These are phyloP conservation scores for Penicillium sp. DNA, from an alignment of 2,329 filamentous ascomycete genomes.

Conservation along the genomic window DNA sequence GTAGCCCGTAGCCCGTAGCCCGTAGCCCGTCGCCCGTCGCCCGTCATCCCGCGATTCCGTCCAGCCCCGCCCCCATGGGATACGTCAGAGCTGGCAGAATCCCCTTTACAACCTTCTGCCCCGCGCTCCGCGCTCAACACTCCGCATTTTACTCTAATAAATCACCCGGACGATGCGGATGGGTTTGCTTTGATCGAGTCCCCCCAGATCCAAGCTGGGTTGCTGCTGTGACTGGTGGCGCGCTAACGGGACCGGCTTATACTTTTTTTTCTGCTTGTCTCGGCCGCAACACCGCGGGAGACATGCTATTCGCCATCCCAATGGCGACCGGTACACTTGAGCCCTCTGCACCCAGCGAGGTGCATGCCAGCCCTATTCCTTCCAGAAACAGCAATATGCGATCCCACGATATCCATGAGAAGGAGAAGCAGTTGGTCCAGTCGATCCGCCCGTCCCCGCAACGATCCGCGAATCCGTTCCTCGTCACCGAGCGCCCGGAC, in stretches of 20 bases:
- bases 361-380: constrained; percentile 22
- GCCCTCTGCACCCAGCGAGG: constrained; percentile 32
- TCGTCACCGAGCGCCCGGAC: constrained; percentile 39
- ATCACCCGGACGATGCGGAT: constrained; percentile 8
- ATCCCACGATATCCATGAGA: constrained; percentile 26
- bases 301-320: constrained; percentile 35
- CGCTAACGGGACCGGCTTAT: constrained; percentile 23
- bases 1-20: too few species aligned
- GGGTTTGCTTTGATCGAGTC: constrained; percentile 10
- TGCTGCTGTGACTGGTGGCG: constrained; percentile 23
- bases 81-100: constrained; percentile 27
- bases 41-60: too few species aligned
- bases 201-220: constrained; percentile 13
- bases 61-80: constrained; percentile 22
- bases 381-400: constrained; percentile 16
- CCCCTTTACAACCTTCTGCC: constrained; percentile 17
- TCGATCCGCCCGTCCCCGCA: constrained; percentile 29
- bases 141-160: constrained; percentile 4
- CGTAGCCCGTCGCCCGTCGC: too few species aligned
- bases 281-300: constrained; percentile 24
- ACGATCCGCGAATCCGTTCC: constrained; percentile 35
- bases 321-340: constrained; percentile 44
- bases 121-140: constrained; percentile 12
- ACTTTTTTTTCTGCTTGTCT: constrained; percentile 11
- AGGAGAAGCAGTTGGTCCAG: constrained; percentile 31